Percentiles rank a stretch among this genome's conserved stretches.
These are phyloP conservation scores for Tubosaeta sp. DNA, from an alignment of 768 basidiomycete genomes.

Conservation along the genomic window DNA sequence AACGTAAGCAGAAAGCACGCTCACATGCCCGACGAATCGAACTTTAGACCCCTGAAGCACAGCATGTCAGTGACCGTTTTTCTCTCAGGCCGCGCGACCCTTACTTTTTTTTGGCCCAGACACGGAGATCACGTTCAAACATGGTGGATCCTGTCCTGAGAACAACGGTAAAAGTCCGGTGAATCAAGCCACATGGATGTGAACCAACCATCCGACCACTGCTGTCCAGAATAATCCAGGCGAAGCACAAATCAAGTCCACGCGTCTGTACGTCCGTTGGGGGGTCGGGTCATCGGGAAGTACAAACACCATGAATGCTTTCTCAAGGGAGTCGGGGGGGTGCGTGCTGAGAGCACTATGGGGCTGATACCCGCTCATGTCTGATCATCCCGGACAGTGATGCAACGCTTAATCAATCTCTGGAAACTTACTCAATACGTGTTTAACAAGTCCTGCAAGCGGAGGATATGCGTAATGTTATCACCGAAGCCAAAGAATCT, in stretches of 20 bases:
- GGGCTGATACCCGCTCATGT: slow-evolving; percentile 56
- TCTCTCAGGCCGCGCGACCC: slow-evolving; percentile 3
- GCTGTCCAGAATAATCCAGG: slow-evolving; percentile 84
- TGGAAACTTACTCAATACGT: slow-evolving; percentile 68
- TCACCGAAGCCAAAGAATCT: slow-evolving; percentile 13
- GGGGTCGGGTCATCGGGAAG: slow-evolving; percentile 42
- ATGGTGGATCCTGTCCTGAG: slow-evolving; percentile 81
- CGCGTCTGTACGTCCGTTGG: slow-evolving; percentile 53
- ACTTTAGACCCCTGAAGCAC: slow-evolving; percentile 63
- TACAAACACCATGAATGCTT: slow-evolving; percentile 74
- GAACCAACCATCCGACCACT: slow-evolving; percentile 73
- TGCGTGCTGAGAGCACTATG: slow-evolving; percentile 50
- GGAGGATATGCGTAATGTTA: not conserved
- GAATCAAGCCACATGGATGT: not conserved
- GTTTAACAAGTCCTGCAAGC: slow-evolving; percentile 62
- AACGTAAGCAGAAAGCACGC: slow-evolving; percentile 15
- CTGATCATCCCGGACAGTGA: slow-evolving; percentile 31
- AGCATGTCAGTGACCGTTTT: slow-evolving; percentile 1
- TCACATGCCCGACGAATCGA: slow-evolving; percentile 80
- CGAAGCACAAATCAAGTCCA: slow-evolving; percentile 81
- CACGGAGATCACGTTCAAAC: slow-evolving; percentile 82
- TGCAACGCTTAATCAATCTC: slow-evolving; percentile 1
- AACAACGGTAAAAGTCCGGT: not conserved
- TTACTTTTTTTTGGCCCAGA: slow-evolving; percentile 65
- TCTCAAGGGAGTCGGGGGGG: slow-evolving; percentile 82